A percentile compares a stretch with the other conserved stretches of the same genome.
Conservation (phyloP, 2,329 filamentous ascomycete genomes). For the Coniochaeta hoffmannii region DNA sequence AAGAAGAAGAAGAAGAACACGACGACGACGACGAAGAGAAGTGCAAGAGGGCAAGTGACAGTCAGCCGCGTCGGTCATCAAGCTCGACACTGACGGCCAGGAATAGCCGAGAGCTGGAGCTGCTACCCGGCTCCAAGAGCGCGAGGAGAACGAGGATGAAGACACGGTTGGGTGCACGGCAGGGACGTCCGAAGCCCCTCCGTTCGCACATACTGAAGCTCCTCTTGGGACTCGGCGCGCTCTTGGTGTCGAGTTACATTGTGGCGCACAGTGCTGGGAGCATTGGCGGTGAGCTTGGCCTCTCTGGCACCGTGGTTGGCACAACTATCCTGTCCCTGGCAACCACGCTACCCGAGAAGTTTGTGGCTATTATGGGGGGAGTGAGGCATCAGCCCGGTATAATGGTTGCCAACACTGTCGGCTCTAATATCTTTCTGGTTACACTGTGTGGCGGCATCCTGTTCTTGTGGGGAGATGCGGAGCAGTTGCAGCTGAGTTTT, state of each 20-base stretch:
- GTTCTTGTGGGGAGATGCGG: conserved; percentile 20
- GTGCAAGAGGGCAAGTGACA: conserved; percentile 4
- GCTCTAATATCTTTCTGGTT: conserved; percentile 45
- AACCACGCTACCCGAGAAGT: conserved; percentile 44
- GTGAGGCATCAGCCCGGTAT: conserved; percentile 37
- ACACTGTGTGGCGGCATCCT: conserved; percentile 36
- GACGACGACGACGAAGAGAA: conserved; percentile 6
- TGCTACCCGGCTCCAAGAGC: neutral
- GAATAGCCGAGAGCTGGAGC: neutral
- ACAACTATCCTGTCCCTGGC: conserved; percentile 39
- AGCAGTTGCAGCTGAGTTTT: conserved; percentile 15
- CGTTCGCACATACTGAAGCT: conserved; percentile 24
- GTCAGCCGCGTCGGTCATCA: conserved; percentile 1
- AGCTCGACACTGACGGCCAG: neutral
- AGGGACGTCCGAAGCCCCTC: conserved; percentile 9
- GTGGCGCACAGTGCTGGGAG: conserved; percentile 34
- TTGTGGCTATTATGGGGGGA: conserved; percentile 39
- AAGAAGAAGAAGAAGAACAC: too few relatives aligned
- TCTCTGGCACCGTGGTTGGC: conserved; percentile 39
- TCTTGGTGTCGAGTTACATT: conserved; percentile 39
- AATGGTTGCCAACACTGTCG: conserved; percentile 41
- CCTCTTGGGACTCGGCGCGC: conserved; percentile 30
- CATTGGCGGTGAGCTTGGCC: conserved; percentile 29
- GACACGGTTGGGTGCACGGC: neutral
- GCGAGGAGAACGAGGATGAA: neutral